Conservation (phyloP, 2,329 filamentous ascomycete species). For the Huntiella abstrusa region DNA sequence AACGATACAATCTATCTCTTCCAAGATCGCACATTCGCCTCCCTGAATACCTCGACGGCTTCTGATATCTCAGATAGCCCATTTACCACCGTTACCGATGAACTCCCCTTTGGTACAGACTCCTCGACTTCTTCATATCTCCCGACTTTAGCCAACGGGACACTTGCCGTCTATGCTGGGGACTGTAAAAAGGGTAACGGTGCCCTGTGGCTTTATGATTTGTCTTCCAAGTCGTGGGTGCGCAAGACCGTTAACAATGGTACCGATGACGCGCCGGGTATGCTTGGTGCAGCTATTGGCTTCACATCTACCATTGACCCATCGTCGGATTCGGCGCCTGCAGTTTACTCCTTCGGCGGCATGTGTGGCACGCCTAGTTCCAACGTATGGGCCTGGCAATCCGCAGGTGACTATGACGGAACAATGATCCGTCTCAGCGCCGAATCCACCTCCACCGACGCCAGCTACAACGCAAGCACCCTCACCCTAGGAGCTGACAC, state of each 20-base stretch:
- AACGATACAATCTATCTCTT: conserved; percentile 50
- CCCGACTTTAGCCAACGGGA: conserved; percentile 44
- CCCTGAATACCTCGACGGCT: conserved; percentile 42
- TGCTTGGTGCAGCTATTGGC: conserved; percentile 38
- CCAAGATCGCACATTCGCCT: conserved; percentile 17
- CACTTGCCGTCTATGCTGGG: conserved; percentile 56
- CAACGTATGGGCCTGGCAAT: conserved; percentile 41
- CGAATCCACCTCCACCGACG: conserved; percentile 20
- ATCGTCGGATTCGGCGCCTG: conserved; percentile 20
- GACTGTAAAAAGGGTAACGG: conserved; percentile 41
- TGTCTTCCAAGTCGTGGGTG: conserved; percentile 19
- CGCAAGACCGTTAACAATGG: conserved; percentile 11
- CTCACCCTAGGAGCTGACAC: conserved; percentile 22
- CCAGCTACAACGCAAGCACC: conserved; percentile 15
- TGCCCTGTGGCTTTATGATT: conserved; percentile 49
- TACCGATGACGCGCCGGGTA: conserved; percentile 22
- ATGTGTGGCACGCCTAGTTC: conserved; percentile 42
- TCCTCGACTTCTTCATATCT: conserved; percentile 39
- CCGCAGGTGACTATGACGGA: conserved; percentile 59
- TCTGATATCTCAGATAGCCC: conserved; percentile 30
- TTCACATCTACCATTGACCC: conserved; percentile 46
- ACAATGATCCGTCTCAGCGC: conserved; percentile 45
- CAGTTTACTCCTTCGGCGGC: conserved; percentile 65
- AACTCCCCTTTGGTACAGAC: conserved; percentile 42
- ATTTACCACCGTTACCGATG: conserved; percentile 31